Evolutionary conservation across 345 rosid species (phyloP).

Genomic region (Syzygium jambos): DNA sequence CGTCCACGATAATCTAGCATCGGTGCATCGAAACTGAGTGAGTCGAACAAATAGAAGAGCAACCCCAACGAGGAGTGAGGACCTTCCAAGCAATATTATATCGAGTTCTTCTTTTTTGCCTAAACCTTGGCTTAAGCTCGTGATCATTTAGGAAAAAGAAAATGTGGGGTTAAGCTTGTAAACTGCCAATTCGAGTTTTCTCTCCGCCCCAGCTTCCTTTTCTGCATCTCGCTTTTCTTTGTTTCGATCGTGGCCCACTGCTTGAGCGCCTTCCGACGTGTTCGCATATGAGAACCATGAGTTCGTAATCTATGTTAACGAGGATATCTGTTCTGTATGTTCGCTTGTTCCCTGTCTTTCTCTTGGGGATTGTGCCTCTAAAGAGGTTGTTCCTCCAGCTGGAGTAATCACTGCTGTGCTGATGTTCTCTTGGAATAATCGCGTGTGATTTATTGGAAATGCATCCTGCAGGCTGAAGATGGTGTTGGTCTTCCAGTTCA

Average conservation of each 20-base stretch:
- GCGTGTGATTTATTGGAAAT: background rate
- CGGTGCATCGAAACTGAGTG: background rate
- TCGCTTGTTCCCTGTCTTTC: background rate
- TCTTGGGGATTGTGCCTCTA: background rate
- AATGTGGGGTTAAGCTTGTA: background rate
- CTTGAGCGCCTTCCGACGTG: background rate
- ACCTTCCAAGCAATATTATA: background rate
- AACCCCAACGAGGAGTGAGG: background rate
- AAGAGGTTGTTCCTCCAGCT: background rate
- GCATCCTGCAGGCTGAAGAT: conserved; percentile 70
- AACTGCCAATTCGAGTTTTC: background rate
- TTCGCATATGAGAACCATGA: background rate
- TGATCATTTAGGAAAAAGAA: background rate
- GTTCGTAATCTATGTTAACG: background rate
- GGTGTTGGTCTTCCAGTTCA: conserved; percentile 89
- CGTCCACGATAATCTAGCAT: background rate
- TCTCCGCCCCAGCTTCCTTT: background rate
- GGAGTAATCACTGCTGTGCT: background rate
- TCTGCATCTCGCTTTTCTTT: background rate
- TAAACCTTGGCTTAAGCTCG: background rate
- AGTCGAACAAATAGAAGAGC: background rate
- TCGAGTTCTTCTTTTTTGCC: background rate
- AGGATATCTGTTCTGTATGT: background rate
- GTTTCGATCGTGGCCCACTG: background rate
- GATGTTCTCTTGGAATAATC: background rate